Evolutionary conservation across 2,329 filamentous ascomycete species (phyloP).

Genomic region (Monosporascus sp.): DNA sequence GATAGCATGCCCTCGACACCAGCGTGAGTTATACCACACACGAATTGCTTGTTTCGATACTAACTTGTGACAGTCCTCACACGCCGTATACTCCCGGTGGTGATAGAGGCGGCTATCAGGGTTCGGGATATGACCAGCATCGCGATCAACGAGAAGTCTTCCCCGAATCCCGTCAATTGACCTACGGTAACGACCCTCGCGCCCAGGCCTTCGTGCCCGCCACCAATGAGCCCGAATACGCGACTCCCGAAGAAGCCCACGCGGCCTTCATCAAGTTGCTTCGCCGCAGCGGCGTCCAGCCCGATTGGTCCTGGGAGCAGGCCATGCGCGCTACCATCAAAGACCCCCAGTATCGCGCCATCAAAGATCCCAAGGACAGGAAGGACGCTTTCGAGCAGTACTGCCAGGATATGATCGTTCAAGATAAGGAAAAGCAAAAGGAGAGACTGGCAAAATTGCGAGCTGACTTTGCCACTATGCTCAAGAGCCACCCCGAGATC

Average conservation of each 20-base stretch:
- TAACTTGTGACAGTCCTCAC: conserved; percentile 24
- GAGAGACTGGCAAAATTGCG: conserved; percentile 89
- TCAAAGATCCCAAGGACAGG: conserved; percentile 88
- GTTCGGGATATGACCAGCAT: conserved; percentile 31
- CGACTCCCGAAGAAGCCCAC: conserved; percentile 80
- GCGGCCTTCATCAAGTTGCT: conserved; percentile 89
- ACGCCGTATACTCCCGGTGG: conserved; percentile 39
- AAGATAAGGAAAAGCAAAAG: conserved; percentile 92
- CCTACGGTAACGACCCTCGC: conserved; percentile 50
- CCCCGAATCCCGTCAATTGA: conserved; percentile 53
- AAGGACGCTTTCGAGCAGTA: conserved; percentile 93
- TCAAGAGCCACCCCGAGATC: conserved; percentile 94
- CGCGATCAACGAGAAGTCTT: conserved; percentile 30
- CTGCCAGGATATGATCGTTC: conserved; percentile 78
- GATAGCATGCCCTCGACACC: conserved; percentile 40
- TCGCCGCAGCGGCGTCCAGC: conserved; percentile 76
- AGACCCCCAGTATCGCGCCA: conserved; percentile 86
- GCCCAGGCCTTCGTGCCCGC: conserved; percentile 57
- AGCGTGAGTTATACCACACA: conserved; percentile 27
- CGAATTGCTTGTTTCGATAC: conserved; percentile 3
- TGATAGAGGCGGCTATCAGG: conserved; percentile 24
- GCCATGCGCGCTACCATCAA: conserved; percentile 80
- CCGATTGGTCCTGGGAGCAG: conserved; percentile 91
- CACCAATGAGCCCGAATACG: conserved; percentile 71
- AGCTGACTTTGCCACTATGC: conserved; percentile 91